Evolutionary conservation across 2,329 filamentous ascomycete species (phyloP).

Genomic region (Penicillium rolfsii): DNA sequence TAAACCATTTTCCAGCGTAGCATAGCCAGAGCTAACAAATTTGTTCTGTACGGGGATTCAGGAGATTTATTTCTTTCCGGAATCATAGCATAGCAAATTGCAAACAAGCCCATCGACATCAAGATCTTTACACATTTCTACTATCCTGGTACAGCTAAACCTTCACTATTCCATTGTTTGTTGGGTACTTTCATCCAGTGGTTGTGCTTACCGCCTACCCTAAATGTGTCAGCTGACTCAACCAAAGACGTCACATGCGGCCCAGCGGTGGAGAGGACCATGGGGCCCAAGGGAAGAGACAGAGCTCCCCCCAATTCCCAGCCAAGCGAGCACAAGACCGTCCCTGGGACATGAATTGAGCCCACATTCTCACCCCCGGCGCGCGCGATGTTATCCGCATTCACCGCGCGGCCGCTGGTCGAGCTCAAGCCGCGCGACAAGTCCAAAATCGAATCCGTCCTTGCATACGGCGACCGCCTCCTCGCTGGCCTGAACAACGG

Average conservation of each 20-base stretch:
- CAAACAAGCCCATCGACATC: no score
- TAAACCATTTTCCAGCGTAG: no score
- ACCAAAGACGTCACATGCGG: slow-evolving; percentile 15
- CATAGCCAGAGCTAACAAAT: no score
- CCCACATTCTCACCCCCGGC: slow-evolving; percentile 20
- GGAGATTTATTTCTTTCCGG: no score
- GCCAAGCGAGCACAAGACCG: slow-evolving; percentile 12
- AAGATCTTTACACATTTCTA: neutral
- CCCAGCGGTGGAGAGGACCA: slow-evolving; percentile 17
- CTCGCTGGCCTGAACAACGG: slow-evolving; percentile 92
- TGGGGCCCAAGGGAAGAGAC: neutral
- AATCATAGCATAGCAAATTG: no score
- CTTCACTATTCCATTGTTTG: no score
- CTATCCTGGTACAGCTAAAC: no score
- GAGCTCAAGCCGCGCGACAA: slow-evolving; percentile 96
- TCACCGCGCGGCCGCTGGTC: slow-evolving; percentile 93
- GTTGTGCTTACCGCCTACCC: neutral
- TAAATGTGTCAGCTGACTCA: slow-evolving; percentile 14
- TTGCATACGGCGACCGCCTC: slow-evolving; percentile 89
- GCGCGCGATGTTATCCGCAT: slow-evolving; percentile 84
- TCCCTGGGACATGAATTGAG: slow-evolving; percentile 24
- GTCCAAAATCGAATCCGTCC: slow-evolving; percentile 93
- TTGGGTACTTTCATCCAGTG: no score
- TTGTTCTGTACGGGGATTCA: no score
- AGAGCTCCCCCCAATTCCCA: slow-evolving; percentile 13